A percentile compares a stretch with the other conserved stretches of the same genome.
phyloP scores from a whole-genome alignment of 768 basidiomycete genomes.

The Hypholoma sublateritium region DNA sequence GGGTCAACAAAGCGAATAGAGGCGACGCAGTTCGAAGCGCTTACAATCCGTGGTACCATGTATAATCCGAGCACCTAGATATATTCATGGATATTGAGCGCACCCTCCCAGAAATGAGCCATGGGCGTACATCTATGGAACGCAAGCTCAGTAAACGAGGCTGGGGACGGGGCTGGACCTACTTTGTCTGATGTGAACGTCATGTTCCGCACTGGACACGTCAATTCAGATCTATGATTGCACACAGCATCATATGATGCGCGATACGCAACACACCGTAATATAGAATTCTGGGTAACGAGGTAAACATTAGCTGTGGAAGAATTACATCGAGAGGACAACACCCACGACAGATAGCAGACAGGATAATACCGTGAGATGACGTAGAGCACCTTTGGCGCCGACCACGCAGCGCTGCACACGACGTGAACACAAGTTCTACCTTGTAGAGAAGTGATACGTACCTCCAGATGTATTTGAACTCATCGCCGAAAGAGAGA shows the following conservation, averaged over 20 bases:
- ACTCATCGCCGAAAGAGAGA: not conserved
- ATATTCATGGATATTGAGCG: not conserved
- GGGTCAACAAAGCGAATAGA: not conserved
- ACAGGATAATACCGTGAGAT: not conserved
- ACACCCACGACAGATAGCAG: not conserved
- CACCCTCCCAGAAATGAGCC: not conserved
- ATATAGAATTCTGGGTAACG: not conserved
- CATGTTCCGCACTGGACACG: not conserved
- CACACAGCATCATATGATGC: not conserved
- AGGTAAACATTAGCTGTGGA: not conserved
- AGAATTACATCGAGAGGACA: not conserved
- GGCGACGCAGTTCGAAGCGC: not conserved
- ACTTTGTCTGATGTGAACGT: not conserved
- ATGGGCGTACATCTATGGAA: not conserved
- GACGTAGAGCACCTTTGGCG: not conserved
- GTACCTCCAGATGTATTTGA: not conserved
- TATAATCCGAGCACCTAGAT: not conserved
- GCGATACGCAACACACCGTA: not conserved
- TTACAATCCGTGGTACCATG: not conserved
- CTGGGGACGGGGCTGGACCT: not conserved
- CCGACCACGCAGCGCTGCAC: not conserved
- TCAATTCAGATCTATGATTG: not conserved
- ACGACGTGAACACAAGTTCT: not conserved
- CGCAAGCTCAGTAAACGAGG: not conserved
- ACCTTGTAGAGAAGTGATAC: not conserved